These are phyloP conservation scores for Colletotrichum chrysophilum DNA, from an alignment of 2,329 filamentous ascomycete genomes.

Conservation along the genomic window DNA sequence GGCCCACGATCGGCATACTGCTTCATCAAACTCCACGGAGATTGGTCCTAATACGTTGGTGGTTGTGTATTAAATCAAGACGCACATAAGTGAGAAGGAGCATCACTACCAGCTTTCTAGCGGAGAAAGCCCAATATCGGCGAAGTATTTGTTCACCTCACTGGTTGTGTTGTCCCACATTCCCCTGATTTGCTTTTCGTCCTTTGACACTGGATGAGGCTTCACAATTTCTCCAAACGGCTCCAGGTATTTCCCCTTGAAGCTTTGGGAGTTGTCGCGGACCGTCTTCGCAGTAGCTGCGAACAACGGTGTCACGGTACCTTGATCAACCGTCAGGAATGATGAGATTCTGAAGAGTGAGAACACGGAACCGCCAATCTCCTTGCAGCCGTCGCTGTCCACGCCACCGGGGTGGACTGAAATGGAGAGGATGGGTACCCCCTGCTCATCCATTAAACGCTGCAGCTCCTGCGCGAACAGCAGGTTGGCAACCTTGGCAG, in stretches of 20 bases:
- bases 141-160: constrained; percentile 18
- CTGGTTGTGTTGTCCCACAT: constrained; percentile 24
- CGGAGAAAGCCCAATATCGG: background rate
- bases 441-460: constrained; percentile 18
- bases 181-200: constrained; percentile 7
- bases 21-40: background rate
- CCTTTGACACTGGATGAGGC: constrained; percentile 14
- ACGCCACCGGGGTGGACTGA: constrained; percentile 26
- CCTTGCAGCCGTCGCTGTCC: background rate
- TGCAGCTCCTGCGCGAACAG: constrained; percentile 28
- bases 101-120: background rate
- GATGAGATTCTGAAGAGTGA: background rate
- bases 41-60: background rate
- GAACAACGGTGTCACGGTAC: constrained; percentile 22
- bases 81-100: rapidly evolving
- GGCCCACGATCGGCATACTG: rapidly evolving
- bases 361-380: background rate
- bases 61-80: background rate
- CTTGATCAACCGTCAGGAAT: constrained; percentile 20
- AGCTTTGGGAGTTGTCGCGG: constrained; percentile 4
- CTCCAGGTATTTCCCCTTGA: constrained; percentile 25
- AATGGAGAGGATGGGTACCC: constrained; percentile 21
- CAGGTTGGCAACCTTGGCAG: constrained; percentile 26
- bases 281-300: constrained; percentile 23
- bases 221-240: constrained; percentile 14